These are phyloP conservation scores for Petasospora fabianii DNA, from an alignment of 1,139 yeast species.

Conservation along the genomic window DNA sequence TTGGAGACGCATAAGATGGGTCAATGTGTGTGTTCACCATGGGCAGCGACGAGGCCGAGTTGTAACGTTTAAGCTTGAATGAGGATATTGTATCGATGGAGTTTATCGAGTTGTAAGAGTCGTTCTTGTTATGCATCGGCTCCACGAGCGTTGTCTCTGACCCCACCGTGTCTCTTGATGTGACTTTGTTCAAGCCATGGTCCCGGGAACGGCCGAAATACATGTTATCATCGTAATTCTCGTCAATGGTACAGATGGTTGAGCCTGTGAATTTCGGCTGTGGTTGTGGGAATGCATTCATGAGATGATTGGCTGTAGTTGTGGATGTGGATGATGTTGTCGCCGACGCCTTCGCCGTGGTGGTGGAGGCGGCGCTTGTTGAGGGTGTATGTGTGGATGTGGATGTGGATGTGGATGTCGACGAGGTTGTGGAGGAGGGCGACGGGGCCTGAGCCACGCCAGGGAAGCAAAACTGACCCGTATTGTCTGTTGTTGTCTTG, in stretches of 20 bases:
- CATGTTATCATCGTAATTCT: constrained; percentile 6
- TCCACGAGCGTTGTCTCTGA: constrained; percentile 15
- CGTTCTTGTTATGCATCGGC: constrained; percentile 19
- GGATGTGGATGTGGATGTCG: not conserved
- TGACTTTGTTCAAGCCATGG: constrained; percentile 6
- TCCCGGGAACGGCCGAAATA: constrained; percentile 1
- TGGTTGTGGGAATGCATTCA: too few species aligned
- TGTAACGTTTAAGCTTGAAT: constrained; percentile 19
- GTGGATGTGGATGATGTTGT: not conserved
- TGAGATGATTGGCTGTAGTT: not conserved
- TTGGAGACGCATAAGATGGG: not conserved
- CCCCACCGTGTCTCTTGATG: constrained; percentile 14
- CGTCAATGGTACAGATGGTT: constrained; percentile 7
- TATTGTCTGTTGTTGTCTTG: constrained; percentile 1
- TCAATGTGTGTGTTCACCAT: not conserved
- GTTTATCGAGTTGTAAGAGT: constrained; percentile 18
- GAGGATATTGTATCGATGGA: constrained; percentile 20
- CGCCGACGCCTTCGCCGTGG: not conserved
- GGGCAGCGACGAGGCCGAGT: constrained; percentile 15
- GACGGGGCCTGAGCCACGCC: not conserved
- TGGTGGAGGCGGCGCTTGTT: too few species aligned
- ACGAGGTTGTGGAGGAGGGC: too few species aligned
- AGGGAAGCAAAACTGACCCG: constrained; percentile 13
- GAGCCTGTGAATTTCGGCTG: constrained; percentile 5
- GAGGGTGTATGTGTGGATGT: too few species aligned